These are phyloP conservation scores for Tuber umbilicatum DNA, from an alignment of 495 filamentous ascomycete species.

Conservation along the genomic window DNA sequence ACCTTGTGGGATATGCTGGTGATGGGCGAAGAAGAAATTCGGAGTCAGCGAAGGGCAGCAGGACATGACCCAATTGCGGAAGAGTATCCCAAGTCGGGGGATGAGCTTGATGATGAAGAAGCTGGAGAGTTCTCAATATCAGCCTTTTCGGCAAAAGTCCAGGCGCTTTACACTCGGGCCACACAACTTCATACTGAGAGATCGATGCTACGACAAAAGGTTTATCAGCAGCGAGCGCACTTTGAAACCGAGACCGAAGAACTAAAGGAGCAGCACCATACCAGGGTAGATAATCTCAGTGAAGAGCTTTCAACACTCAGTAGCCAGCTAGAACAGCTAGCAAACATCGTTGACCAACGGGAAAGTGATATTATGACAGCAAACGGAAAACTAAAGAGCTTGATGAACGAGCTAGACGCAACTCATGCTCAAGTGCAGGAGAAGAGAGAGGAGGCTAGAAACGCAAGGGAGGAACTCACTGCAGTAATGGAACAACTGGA, in stretches of 20 bases:
- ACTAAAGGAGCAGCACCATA: conserved; percentile 22
- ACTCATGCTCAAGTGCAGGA: conserved; percentile 24
- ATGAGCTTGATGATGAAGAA: conserved; percentile 49
- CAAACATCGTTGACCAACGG: conserved; percentile 30
- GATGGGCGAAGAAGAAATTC: conserved; percentile 55
- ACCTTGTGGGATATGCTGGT: conserved; percentile 69
- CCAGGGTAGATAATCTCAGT: conserved; percentile 20
- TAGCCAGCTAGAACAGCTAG: conserved; percentile 31
- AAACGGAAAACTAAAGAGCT: conserved; percentile 25
- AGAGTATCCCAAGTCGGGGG: conserved; percentile 46
- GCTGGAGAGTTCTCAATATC: conserved; percentile 54
- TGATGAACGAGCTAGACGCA: conserved; percentile 34
- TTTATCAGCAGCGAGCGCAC: conserved; percentile 20
- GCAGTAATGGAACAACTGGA: conserved; percentile 49
- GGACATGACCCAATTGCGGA: conserved; percentile 49
- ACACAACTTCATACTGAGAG: conserved; percentile 24
- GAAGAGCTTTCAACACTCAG: conserved; percentile 28
- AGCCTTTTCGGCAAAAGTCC: conserved; percentile 67
- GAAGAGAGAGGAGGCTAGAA: conserved; percentile 18
- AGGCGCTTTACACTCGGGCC: conserved; percentile 56
- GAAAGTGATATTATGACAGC: conserved; percentile 30
- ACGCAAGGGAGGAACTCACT: conserved; percentile 46
- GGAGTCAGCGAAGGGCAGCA: conserved; percentile 50
- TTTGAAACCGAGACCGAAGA: conserved; percentile 21
- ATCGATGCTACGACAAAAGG: conserved; percentile 23